A percentile compares a stretch with the other conserved stretches of the same genome.
phyloP scores from a whole-genome alignment of 2,329 filamentous ascomycete species.

The Cytospora schulzeri region DNA sequence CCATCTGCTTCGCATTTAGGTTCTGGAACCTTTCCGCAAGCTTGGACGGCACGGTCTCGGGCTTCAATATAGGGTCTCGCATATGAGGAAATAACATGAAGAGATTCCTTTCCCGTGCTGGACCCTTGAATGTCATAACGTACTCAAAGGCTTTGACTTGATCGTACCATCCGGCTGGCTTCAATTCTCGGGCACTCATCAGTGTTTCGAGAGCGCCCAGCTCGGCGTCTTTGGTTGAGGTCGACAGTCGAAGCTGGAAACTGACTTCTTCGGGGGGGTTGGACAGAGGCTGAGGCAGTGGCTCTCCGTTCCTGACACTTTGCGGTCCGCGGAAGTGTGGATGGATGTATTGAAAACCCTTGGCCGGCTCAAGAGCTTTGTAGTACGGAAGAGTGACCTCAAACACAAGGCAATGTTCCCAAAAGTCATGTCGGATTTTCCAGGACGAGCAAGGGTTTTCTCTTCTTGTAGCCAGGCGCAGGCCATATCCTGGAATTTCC shows the following conservation, averaged over 20 bases:
- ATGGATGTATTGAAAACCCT: background rate
- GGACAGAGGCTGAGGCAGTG: background rate
- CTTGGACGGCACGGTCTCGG: background rate
- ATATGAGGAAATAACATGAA: background rate
- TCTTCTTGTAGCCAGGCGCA: too few relatives aligned
- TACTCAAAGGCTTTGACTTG: background rate
- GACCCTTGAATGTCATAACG: background rate
- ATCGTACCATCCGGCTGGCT: background rate
- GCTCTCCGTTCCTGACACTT: background rate
- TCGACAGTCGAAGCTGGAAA: constrained; percentile 4
- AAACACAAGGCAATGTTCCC: constrained; percentile 1
- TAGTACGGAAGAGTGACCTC: background rate
- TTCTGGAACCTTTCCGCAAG: background rate
- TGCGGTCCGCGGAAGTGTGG: background rate
- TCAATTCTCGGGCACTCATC: background rate
- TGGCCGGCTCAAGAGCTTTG: too few relatives aligned
- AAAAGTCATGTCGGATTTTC: background rate
- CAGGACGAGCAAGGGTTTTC: background rate
- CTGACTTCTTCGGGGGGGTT: background rate
- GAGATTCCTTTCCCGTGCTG: background rate
- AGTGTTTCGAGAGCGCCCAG: background rate
- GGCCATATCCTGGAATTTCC: background rate
- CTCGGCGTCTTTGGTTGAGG: background rate
- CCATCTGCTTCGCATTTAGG: background rate
- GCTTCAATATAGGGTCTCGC: background rate